These are phyloP conservation scores for Apiospora sp. DNA, from an alignment of 2,329 filamentous ascomycete genomes.

Conservation along the genomic window DNA sequence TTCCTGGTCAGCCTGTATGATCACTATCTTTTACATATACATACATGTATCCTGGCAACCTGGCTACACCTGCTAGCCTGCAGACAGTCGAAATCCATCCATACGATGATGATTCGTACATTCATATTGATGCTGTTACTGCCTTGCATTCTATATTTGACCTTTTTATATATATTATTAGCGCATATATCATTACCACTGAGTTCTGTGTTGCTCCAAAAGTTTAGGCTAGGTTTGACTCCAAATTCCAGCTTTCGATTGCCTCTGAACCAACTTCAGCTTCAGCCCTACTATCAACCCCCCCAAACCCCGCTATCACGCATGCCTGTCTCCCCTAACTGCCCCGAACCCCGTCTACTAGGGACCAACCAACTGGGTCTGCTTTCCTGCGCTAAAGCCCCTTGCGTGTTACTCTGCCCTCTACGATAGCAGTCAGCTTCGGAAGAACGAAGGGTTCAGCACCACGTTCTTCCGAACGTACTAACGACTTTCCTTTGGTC, in stretches of 20 bases:
- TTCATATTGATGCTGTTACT: not conserved
- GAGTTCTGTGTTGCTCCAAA: not conserved
- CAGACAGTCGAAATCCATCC: not conserved
- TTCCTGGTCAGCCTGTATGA: not conserved
- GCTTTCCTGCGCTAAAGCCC: constrained; percentile 8
- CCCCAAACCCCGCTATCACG: constrained; percentile 3
- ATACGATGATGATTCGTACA: not conserved
- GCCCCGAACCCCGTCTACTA: not conserved
- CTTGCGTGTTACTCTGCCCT: constrained; percentile 7
- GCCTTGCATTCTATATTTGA: not conserved
- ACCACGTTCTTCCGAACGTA: constrained; percentile 7
- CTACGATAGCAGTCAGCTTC: constrained; percentile 10
- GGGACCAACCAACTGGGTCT: constrained; percentile 3
- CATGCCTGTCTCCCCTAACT: constrained; percentile 4
- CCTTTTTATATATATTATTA: not conserved
- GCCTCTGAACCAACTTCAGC: not conserved
- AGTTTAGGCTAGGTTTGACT: not conserved
- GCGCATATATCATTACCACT: not conserved
- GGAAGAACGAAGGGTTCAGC: constrained; percentile 10
- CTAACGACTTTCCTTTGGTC: not conserved
- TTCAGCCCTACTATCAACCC: constrained; percentile 1
- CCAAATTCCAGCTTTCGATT: not conserved
- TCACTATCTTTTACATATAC: not conserved
- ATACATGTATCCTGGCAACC: not conserved
- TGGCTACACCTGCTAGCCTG: not conserved